A percentile compares a stretch with the other conserved stretches of the same genome.
Conservation (phyloP, 805 yeast species). For the Candida adriatica region DNA sequence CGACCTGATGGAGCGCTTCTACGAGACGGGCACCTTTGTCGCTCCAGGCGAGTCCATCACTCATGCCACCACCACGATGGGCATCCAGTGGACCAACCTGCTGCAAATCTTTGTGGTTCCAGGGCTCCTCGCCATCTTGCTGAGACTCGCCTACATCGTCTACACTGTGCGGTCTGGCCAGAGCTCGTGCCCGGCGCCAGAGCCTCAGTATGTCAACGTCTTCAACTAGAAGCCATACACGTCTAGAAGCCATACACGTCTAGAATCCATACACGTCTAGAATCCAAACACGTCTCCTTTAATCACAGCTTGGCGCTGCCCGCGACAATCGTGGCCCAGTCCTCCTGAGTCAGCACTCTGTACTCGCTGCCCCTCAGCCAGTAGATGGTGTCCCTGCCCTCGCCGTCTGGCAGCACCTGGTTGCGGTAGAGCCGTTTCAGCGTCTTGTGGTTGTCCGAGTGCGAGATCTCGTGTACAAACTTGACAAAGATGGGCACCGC, state of each 20-base stretch:
- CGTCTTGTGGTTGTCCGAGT: conserved; percentile 79
- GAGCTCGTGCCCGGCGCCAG: conserved; percentile 5
- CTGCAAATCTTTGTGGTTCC: conserved; percentile 29
- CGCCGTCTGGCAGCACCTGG: conserved; percentile 64
- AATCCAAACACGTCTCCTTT: too few relatives aligned
- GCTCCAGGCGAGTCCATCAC: conserved; percentile 14
- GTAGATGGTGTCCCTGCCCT: conserved; percentile 54
- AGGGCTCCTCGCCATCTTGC: conserved; percentile 16
- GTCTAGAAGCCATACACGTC: too few relatives aligned
- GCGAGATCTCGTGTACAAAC: conserved; percentile 52
- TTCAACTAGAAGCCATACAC: too few relatives aligned
- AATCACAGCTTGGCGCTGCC: conserved; percentile 17
- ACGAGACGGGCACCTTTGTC: conserved; percentile 45
- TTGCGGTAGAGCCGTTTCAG: conserved; percentile 62
- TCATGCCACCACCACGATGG: conserved; percentile 14
- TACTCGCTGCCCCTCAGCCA: conserved; percentile 60
- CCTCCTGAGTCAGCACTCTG: conserved; percentile 44
- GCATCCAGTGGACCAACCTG: conserved; percentile 20
- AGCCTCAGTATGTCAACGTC: conserved; percentile 1
- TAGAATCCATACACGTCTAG: too few relatives aligned
- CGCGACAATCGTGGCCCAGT: conserved; percentile 40
- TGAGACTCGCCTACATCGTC: conserved; percentile 8
- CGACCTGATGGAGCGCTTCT: conserved; percentile 53
- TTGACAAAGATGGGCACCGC: conserved; percentile 82
- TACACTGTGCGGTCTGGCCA: conserved; percentile 4